Evolutionary conservation across 495 filamentous ascomycete species (phyloP).

Genomic region (Jackrogersella minutella): DNA sequence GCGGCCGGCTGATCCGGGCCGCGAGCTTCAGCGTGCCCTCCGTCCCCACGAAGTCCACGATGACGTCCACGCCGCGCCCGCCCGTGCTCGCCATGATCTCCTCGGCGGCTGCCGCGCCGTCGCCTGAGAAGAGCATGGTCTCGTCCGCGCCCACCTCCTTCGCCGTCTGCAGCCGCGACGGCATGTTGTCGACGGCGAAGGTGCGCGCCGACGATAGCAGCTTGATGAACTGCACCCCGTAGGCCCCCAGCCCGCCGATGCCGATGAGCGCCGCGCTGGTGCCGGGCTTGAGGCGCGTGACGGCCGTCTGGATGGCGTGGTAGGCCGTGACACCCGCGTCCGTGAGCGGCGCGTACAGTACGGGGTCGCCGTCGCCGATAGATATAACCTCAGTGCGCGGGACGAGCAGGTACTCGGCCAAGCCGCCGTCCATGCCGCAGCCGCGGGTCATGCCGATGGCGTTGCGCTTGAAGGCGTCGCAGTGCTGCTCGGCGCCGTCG

Average conservation of each 20-base stretch:
- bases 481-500: constrained; percentile 25
- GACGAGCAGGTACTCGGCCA: constrained; percentile 20
- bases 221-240: constrained; percentile 24
- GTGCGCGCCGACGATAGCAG: constrained; percentile 15
- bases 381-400: constrained; percentile 20
- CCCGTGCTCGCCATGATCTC: constrained; percentile 47
- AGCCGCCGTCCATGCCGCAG: constrained; percentile 19
- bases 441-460: constrained; percentile 24
- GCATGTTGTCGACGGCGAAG: constrained; percentile 17
- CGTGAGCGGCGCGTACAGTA: constrained; percentile 50
- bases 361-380: constrained; percentile 35
- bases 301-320: constrained; percentile 48
- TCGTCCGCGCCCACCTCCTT: constrained; percentile 57
- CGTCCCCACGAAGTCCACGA: constrained; percentile 84
- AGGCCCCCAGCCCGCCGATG: constrained; percentile 17
- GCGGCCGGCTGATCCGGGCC: constrained; percentile 16
- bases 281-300: constrained; percentile 20
- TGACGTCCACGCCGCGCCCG: constrained; percentile 82
- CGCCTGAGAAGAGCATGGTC: constrained; percentile 61
- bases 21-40: constrained; percentile 9
- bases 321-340: constrained; percentile 52
- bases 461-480: constrained; percentile 25
- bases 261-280: constrained; percentile 19
- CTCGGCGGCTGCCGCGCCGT: neutral
- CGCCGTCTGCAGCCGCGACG: neutral